Evolutionary conservation across 768 basidiomycete genomes (phyloP).

Genomic region (Sutorius australiensis): DNA sequence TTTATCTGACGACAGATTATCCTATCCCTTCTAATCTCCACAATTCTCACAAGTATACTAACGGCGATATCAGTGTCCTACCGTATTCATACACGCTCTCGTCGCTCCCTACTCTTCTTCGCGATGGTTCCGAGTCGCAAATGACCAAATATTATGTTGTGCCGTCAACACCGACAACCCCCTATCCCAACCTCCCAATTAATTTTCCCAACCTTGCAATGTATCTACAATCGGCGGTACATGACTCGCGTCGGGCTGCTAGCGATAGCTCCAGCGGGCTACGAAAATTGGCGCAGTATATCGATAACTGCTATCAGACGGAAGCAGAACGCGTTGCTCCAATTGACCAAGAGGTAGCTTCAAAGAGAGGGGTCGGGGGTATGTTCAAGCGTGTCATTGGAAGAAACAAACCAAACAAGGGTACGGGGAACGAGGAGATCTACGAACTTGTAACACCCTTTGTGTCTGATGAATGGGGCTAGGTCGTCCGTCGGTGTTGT

Average conservation of each 20-base stretch:
- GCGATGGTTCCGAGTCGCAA: constrained; percentile 57
- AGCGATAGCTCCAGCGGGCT: constrained; percentile 58
- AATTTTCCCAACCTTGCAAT: constrained; percentile 71
- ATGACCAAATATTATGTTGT: constrained; percentile 71
- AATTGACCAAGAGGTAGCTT: constrained; percentile 36
- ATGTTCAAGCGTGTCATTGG: constrained; percentile 62
- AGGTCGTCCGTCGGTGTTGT: background rate
- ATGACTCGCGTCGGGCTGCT: constrained; percentile 59
- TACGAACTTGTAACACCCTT: constrained; percentile 84
- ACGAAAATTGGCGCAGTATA: constrained; percentile 65
- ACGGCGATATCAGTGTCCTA: constrained; percentile 58
- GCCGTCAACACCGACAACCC: constrained; percentile 54
- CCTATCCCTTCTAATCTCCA: constrained; percentile 48
- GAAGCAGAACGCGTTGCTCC: constrained; percentile 26
- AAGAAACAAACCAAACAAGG: constrained; percentile 44
- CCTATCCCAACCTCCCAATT: constrained; percentile 70
- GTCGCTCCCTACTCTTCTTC: constrained; percentile 55
- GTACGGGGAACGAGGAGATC: constrained; percentile 68
- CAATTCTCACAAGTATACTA: constrained; percentile 46
- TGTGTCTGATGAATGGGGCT: constrained; percentile 72
- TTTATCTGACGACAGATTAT: constrained; percentile 77
- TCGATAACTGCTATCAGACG: constrained; percentile 62
- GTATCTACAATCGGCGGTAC: constrained; percentile 69
- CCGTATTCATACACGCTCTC: constrained; percentile 72
- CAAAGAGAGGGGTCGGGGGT: constrained; percentile 43